Conservation (phyloP, 805 yeast genomes). For the Hanseniaspora mollemarum region DNA sequence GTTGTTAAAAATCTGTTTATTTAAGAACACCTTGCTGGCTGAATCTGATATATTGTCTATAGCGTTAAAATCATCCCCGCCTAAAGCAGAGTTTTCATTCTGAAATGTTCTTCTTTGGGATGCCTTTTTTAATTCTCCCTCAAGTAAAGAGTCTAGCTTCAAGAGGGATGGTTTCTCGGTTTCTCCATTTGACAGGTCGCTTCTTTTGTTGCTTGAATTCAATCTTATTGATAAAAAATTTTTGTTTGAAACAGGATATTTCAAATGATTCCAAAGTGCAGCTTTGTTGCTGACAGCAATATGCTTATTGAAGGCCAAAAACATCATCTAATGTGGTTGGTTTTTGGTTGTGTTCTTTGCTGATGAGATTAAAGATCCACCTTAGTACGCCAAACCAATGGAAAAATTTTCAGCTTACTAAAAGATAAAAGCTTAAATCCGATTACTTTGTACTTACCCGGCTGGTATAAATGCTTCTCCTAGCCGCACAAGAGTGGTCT, state of each 20-base stretch:
- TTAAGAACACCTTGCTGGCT: background rate
- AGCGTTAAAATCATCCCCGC: background rate
- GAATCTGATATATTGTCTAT: background rate
- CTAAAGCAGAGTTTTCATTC: background rate
- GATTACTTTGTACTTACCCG: too few species aligned
- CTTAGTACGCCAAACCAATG: too few species aligned
- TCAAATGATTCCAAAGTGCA: background rate
- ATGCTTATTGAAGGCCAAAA: too few species aligned
- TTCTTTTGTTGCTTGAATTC: background rate
- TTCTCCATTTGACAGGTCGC: background rate
- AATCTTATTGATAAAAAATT: background rate
- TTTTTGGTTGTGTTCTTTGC: too few species aligned
- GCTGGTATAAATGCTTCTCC: too few species aligned
- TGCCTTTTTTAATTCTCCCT: slow-evolving; percentile 6
- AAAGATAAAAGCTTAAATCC: too few species aligned
- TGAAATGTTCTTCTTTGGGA: background rate
- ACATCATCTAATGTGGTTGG: too few species aligned
- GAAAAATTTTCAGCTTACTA: too few species aligned
- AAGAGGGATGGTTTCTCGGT: background rate
- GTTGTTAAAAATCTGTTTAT: background rate
- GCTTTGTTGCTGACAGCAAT: background rate
- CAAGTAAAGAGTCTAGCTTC: slow-evolving; percentile 4
- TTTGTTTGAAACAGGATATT: background rate
- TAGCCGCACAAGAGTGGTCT: too few species aligned
- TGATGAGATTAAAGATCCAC: too few species aligned